Base-by-base conservation (phyloP, 2,329 filamentous ascomycete genomes). In the Fusarium camptoceras region DNA sequence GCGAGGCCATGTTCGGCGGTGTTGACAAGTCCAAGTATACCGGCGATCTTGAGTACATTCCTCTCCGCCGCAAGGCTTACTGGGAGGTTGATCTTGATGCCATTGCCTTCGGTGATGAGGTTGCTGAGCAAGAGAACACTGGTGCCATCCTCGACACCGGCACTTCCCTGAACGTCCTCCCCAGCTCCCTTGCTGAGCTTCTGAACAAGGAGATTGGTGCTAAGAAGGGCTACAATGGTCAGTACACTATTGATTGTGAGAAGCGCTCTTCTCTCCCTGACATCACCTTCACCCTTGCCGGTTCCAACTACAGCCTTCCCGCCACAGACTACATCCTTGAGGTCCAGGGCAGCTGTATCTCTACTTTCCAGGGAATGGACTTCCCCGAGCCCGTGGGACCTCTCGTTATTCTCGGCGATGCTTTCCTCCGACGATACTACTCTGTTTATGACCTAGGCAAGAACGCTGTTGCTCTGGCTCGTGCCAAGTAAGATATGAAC, bases 1-100 rank as follows among this genome's bases (percentile, higher is more conserved):
- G 94, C 43, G 94, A 94, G 84, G 94, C 91, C 65, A 90, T 91
- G 73, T 99, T 99, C 73, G 95, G 95, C 81, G 95, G 95, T 73
- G 83, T 97, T 67, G 91, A 98, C 82, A 85, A 94, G 84, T 84
- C 86, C 78, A 94, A 96, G 86, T 90, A 87, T 81, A 90, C 87
- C 41, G 96, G 96, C 78, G 91, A 98, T 82, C 88, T 99, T 77
- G 93, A 91, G 80, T 97, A 94, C 82, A 94, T 99, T 74, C 96
- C 96, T 58, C 89, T 99, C 75, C 93, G 96, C 82, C 93, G 96
- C 81, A 98, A 98, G 91, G 96, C 96, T 51, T 99, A 99, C 89
- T 99, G 96, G 96, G 96, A 99, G 88, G 95, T 99, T 59, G 94
- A 98, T 77, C 90, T 99, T 67, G 91, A 98, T 77, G 87, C 94